Percentiles rank a stretch among this genome's conserved stretches.
phyloP scores from a whole-genome alignment of 306 rosid species.

The Pueraria montana region DNA sequence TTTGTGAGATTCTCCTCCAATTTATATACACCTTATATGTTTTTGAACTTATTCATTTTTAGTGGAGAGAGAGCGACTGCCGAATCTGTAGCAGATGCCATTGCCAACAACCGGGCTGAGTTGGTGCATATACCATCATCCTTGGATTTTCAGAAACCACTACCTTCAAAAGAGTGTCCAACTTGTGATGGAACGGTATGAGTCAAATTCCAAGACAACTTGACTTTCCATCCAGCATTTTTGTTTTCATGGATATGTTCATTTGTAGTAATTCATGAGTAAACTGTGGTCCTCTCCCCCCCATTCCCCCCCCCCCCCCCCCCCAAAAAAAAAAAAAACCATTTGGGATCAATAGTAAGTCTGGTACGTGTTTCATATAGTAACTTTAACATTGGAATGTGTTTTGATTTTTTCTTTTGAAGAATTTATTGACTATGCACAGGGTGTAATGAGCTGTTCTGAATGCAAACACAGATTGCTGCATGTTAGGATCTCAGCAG shows the following conservation, averaged over 20 bases:
- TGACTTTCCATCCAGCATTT: slow-evolving; percentile 13
- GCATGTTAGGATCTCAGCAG: slow-evolving; percentile 86
- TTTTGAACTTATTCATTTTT: slow-evolving; percentile 50
- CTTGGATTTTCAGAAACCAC: slow-evolving; percentile 68
- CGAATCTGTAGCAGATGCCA: slow-evolving; percentile 88
- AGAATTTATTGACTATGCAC: slow-evolving; percentile 56
- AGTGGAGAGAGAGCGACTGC: slow-evolving; percentile 97
- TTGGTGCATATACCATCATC: slow-evolving; percentile 89
- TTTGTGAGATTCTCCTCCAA: slow-evolving; percentile 16
- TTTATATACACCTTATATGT: slow-evolving; percentile 34
- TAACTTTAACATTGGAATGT: slow-evolving; percentile 43
- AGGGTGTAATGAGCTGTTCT: slow-evolving; percentile 97
- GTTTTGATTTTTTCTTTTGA: slow-evolving; percentile 35
- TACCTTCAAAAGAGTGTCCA: slow-evolving; percentile 95
- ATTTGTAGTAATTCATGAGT: slow-evolving; percentile 8
- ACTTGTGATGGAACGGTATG: slow-evolving; percentile 95
- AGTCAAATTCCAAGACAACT: slow-evolving; percentile 38
- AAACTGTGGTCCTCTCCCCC: background rate
- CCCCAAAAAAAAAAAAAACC: background rate
- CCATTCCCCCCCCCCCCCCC: too few species aligned
- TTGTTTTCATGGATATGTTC: slow-evolving; percentile 29
- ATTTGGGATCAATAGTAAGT: slow-evolving; percentile 26
- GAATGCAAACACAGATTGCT: slow-evolving; percentile 91
- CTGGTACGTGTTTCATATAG: slow-evolving; percentile 19
- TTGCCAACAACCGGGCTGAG: slow-evolving; percentile 82